Evolutionary conservation across 331 rosid genomes (phyloP).

Genomic region (Quercus tomentella): DNA sequence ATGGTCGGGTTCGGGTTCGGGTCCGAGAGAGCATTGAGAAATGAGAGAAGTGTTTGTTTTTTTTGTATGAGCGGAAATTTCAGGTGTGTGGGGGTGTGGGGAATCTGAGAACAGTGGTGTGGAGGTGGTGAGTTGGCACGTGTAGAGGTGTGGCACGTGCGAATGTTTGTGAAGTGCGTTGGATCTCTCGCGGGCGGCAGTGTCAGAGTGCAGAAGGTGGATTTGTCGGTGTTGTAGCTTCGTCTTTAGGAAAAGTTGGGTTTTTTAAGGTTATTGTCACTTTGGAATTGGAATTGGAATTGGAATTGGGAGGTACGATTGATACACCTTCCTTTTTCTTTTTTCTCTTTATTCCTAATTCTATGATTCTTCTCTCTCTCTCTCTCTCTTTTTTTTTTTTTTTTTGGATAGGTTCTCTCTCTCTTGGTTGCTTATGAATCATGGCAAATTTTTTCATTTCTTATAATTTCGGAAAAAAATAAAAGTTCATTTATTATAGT

Average conservation of each 20-base stretch:
- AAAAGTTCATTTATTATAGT: too few species aligned
- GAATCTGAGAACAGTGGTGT: not conserved
- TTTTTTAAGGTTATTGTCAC: not conserved
- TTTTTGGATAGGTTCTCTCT: too few species aligned
- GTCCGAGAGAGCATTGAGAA: constrained; percentile 7
- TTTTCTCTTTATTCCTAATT: too few species aligned
- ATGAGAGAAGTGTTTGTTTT: not conserved
- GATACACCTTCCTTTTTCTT: too few species aligned
- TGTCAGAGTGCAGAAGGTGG: constrained; percentile 1
- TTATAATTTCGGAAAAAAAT: too few species aligned
- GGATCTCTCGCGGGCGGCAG: constrained; percentile 3
- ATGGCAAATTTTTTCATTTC: too few species aligned
- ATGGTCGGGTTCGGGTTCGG: constrained; percentile 19
- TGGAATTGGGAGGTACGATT: too few species aligned
- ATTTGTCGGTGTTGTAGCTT: constrained; percentile 21
- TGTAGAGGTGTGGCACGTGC: constrained; percentile 30
- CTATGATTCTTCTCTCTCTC: too few species aligned
- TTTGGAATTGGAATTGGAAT: too few species aligned
- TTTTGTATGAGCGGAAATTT: not conserved
- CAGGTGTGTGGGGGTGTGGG: not conserved
- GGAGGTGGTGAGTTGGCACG: not conserved
- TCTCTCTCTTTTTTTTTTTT: too few species aligned
- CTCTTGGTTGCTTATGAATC: too few species aligned
- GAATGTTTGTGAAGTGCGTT: not conserved
- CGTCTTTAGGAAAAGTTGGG: not conserved